Conservation (phyloP, 805 yeast genomes). For the Saturnispora hagleri region DNA sequence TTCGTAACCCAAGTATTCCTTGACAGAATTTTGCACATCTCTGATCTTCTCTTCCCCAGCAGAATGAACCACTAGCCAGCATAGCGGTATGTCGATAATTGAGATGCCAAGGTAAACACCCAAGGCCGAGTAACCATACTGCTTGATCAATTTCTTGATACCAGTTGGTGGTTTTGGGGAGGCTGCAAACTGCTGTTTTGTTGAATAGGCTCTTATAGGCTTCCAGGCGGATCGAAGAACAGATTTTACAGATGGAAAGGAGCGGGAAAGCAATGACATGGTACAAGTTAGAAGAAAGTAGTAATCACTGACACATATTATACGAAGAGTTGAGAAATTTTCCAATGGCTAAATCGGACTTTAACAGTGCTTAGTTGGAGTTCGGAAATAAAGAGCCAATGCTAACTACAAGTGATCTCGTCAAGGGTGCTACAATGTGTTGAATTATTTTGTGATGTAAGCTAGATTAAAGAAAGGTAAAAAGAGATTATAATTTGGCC, state of each 20-base stretch:
- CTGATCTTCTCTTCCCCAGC: constrained; percentile 77
- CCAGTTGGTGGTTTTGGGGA: constrained; percentile 32
- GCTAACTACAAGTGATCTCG: no score
- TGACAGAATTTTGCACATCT: constrained; percentile 51
- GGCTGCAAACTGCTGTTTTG: constrained; percentile 8
- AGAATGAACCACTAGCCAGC: constrained; percentile 75
- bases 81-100: constrained; percentile 70
- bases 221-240: neutral
- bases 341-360: neutral
- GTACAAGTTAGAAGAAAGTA: neutral
- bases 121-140: constrained; percentile 86
- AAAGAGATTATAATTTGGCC: constrained; percentile 39
- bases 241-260: constrained; percentile 2
- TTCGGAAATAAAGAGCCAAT: neutral
- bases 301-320: neutral
- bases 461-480: neutral
- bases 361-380: neutral
- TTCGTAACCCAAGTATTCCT: constrained; percentile 47
- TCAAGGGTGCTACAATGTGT: neutral
- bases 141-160: constrained; percentile 59
- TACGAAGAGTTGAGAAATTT: neutral
- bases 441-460: neutral
- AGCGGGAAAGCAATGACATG: constrained; percentile 4
- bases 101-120: constrained; percentile 76
- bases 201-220: constrained; percentile 15